Conservation (phyloP, 176 grass and related monocot species). For the Phyllostachys edulis region DNA sequence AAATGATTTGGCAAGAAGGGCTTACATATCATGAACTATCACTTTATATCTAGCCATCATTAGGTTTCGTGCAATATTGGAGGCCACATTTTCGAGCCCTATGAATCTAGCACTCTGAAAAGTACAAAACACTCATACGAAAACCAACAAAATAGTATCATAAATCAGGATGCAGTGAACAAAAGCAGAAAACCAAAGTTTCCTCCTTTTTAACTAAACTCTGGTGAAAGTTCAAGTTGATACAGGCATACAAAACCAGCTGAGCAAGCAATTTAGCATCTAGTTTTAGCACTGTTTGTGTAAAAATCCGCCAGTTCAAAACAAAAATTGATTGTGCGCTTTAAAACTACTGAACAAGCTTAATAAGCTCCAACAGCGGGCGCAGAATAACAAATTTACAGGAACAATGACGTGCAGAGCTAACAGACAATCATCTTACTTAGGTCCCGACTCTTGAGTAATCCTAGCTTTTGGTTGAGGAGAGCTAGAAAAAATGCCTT, state of each 20-base stretch:
- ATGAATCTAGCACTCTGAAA: slow-evolving; percentile 83
- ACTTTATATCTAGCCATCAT: slow-evolving; percentile 69
- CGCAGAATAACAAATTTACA: no score
- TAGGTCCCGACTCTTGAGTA: no score
- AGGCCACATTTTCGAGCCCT: slow-evolving; percentile 88
- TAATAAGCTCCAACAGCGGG: no score
- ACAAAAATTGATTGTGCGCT: no score
- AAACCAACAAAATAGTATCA: neutral
- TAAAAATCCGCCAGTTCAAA: no score
- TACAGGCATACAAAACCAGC: neutral
- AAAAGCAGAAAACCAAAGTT: neutral
- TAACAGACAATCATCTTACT: no score
- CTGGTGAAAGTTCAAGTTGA: neutral
- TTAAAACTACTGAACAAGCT: no score
- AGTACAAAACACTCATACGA: slow-evolving; percentile 11
- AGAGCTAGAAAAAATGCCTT: no score
- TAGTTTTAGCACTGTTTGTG: no score
- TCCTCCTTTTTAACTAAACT: neutral
- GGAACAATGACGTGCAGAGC: no score
- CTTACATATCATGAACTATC: slow-evolving; percentile 84
- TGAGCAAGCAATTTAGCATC: neutral
- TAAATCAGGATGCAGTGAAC: neutral
- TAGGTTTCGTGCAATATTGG: slow-evolving; percentile 84
- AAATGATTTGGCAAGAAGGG: neutral
- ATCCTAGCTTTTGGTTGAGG: no score